phyloP scores from a whole-genome alignment of 805 yeast genomes.

The Hanseniaspora hatyaiensis region DNA sequence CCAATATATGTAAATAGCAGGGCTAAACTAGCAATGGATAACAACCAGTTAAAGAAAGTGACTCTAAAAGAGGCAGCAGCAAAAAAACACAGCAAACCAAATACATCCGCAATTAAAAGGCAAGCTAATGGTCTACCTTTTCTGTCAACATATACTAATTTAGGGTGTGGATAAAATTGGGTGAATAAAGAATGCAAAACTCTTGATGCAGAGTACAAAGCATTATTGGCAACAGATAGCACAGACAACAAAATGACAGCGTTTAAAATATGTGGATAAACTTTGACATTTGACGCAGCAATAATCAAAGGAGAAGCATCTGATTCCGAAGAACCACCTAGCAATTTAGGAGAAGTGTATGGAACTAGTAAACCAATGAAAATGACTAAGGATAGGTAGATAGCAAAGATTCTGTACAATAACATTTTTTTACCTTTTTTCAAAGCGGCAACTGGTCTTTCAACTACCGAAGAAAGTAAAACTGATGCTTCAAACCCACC shows the following conservation, averaged over 20 bases:
- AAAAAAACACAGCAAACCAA: slow-evolving; percentile 49
- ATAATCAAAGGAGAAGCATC: slow-evolving; percentile 41
- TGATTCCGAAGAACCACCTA: slow-evolving; percentile 32
- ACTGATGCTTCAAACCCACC: slow-evolving; percentile 54
- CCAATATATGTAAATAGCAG: slow-evolving; percentile 52
- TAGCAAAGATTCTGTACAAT: slow-evolving; percentile 42
- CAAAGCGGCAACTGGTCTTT: slow-evolving; percentile 38
- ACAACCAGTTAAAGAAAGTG: slow-evolving; percentile 52
- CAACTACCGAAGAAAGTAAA: slow-evolving; percentile 37
- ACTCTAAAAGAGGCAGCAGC: slow-evolving; percentile 50
- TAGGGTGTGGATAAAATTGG: slow-evolving; percentile 31
- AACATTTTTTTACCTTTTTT: slow-evolving; percentile 45
- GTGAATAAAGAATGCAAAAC: slow-evolving; percentile 55
- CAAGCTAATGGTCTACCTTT: slow-evolving; percentile 52
- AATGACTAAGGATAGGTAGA: slow-evolving; percentile 43
- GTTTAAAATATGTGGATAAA: slow-evolving; percentile 61
- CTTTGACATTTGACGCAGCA: slow-evolving; percentile 42
- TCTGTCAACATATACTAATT: slow-evolving; percentile 44
- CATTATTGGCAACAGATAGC: slow-evolving; percentile 64
- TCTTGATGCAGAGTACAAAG: slow-evolving; percentile 64
- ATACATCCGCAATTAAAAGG: slow-evolving; percentile 38
- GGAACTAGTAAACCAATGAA: slow-evolving; percentile 50
- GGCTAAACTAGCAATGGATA: slow-evolving; percentile 50
- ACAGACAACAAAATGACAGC: slow-evolving; percentile 64
- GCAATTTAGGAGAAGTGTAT: slow-evolving; percentile 34